Percentiles rank a stretch among this genome's conserved stretches.
Evolutionary conservation across 805 yeast species (phyloP).

Genomic region (Ogataea neopini): DNA sequence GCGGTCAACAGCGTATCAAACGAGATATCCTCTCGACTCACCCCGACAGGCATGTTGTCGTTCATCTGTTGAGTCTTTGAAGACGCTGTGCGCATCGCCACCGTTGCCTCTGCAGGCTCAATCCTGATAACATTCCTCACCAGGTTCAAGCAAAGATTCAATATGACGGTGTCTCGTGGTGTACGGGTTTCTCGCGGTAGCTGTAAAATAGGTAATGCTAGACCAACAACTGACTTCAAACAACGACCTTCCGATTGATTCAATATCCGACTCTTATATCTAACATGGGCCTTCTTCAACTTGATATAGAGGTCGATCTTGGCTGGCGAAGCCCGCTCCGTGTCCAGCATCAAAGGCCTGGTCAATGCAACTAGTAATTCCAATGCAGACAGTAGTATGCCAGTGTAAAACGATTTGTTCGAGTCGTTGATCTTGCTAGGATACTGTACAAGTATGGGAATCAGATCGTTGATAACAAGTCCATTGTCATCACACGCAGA

Average conservation of each 20-base stretch:
- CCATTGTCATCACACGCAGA: constrained; percentile 82
- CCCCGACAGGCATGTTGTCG: constrained; percentile 55
- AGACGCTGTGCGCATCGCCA: constrained; percentile 42
- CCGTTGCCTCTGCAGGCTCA: constrained; percentile 63
- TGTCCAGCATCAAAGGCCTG: constrained; percentile 74
- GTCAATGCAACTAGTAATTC: constrained; percentile 83
- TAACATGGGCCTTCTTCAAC: constrained; percentile 63
- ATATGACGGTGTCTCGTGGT: constrained; percentile 67
- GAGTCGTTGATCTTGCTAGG: constrained; percentile 33
- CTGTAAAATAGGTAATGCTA: constrained; percentile 63
- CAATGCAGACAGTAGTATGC: constrained; percentile 68
- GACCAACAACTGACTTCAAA: constrained; percentile 65
- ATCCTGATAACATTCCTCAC: constrained; percentile 78
- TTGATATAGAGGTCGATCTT: constrained; percentile 60
- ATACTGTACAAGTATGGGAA: constrained; percentile 76
- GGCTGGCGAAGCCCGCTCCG: constrained; percentile 55
- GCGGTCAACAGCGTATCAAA: constrained; percentile 55
- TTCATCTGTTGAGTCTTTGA: constrained; percentile 32
- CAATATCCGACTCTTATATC: constrained; percentile 70
- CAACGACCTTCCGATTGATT: constrained; percentile 58
- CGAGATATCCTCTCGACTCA: constrained; percentile 67
- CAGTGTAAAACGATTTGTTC: constrained; percentile 46
- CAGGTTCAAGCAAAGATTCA: constrained; percentile 71
- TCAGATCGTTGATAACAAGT: constrained; percentile 68
- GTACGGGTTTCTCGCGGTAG: constrained; percentile 56